A percentile compares a stretch with the other conserved stretches of the same genome.
phyloP scores from a whole-genome alignment of 169 alveolate genomes.

The Plasmodium yoelii region DNA sequence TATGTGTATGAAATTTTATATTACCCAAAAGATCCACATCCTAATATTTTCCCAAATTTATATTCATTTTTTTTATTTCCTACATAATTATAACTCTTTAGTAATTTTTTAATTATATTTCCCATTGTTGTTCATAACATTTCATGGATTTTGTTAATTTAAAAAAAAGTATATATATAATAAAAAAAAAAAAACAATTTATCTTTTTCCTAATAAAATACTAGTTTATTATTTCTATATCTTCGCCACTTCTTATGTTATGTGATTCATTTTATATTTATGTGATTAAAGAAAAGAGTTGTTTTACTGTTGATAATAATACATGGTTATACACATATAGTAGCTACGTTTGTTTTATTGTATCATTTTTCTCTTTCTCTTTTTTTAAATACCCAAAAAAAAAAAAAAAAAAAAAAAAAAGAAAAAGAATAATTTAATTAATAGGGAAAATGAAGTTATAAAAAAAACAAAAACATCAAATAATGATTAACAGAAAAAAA shows the following conservation, averaged over 20 bases:
- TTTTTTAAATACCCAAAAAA: not conserved
- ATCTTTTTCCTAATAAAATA: not conserved
- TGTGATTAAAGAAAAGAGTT: too few species aligned
- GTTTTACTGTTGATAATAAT: not conserved
- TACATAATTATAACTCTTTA: slow-evolving; percentile 25
- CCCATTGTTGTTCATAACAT: slow-evolving; percentile 54
- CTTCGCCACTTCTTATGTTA: not conserved
- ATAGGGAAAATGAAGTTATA: too few species aligned
- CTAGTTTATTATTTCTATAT: not conserved
- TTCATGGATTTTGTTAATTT: slow-evolving; percentile 3
- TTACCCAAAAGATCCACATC: slow-evolving; percentile 70
- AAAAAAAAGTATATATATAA: slow-evolving; percentile 5
- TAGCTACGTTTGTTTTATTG: not conserved
- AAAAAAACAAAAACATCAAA: too few species aligned
- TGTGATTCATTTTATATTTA: too few species aligned
- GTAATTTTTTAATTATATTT: slow-evolving; percentile 34
- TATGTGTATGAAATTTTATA: not conserved
- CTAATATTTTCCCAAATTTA: slow-evolving; percentile 49
- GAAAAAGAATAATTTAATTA: too few species aligned
- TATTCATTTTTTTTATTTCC: slow-evolving; percentile 59
- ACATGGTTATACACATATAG: not conserved
- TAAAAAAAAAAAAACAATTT: slow-evolving; percentile 8
- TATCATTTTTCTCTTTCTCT: not conserved
- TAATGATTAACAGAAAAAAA: too few species aligned
- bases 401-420: too few species aligned